Percentiles rank a stretch among this genome's conserved stretches.
Evolutionary conservation across 163 green algal species (phyloP).

Genomic region (Coccomyxa subellipsoidea): DNA sequence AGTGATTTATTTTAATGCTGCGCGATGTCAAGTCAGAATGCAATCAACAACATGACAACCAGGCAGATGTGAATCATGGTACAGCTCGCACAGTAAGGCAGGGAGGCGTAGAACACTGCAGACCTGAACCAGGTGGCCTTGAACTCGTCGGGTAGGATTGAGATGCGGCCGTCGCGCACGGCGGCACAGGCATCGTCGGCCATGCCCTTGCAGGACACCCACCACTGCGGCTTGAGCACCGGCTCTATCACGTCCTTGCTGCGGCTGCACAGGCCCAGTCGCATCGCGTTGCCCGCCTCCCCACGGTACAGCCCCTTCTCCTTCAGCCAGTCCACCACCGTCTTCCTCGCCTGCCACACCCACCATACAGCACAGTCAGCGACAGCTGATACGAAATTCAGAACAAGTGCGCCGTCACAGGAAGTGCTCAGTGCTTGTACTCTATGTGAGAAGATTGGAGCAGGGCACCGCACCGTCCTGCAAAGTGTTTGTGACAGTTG

Average conservation of each 20-base stretch:
- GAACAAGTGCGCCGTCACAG: too few relatives aligned
- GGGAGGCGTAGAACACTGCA: background rate
- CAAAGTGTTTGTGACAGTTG: too few relatives aligned
- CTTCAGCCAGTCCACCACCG: constrained; percentile 82
- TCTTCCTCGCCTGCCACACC: constrained; percentile 59
- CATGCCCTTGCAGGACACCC: constrained; percentile 87
- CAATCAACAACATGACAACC: too few relatives aligned
- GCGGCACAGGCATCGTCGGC: constrained; percentile 69
- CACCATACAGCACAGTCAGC: background rate
- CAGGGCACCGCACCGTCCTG: too few relatives aligned
- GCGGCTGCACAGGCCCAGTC: constrained; percentile 90
- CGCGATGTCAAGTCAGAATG: too few relatives aligned
- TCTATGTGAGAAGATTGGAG: too few relatives aligned
- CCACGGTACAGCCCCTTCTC: constrained; percentile 83
- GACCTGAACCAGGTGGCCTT: constrained; percentile 80
- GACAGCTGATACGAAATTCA: too few relatives aligned
- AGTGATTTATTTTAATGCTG: too few relatives aligned
- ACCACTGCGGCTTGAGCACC: constrained; percentile 93
- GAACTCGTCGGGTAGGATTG: constrained; percentile 83
- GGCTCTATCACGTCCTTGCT: constrained; percentile 97
- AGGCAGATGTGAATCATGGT: too few relatives aligned
- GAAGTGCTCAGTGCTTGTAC: too few relatives aligned
- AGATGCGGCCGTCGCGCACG: constrained; percentile 71
- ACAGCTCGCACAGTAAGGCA: too few relatives aligned
- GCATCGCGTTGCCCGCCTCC: constrained; percentile 82